Conservation (phyloP, 2,329 filamentous ascomycete species). For the Pseudogymnoascus sp. region DNA sequence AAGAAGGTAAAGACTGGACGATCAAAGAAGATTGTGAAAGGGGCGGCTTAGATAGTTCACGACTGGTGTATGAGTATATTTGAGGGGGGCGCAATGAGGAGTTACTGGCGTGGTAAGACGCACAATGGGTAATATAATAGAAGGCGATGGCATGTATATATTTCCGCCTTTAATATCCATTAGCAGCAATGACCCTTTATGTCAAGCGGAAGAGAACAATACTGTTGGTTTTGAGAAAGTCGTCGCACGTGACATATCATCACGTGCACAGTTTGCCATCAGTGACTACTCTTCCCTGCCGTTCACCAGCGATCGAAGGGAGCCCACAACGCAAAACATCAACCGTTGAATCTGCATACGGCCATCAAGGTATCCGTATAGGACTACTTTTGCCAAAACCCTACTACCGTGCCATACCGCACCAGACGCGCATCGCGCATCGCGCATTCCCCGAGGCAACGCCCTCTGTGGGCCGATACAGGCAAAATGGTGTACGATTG, state of each 20-base stretch:
- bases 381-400: constrained; percentile 2
- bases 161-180: neutral
- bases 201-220: neutral
- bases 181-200: neutral
- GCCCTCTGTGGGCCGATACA: neutral
- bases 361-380: constrained; percentile 8
- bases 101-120: neutral
- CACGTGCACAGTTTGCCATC: neutral
- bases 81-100: neutral
- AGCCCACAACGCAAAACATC: constrained; percentile 8
- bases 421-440: constrained; percentile 3
- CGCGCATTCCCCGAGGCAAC: constrained; percentile 5
- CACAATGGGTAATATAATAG: neutral
- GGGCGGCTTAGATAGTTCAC: neutral
- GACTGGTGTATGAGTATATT: neutral
- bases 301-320: constrained; percentile 9
- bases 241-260: neutral
- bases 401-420: neutral
- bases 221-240: neutral
- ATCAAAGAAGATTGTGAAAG: neutral
- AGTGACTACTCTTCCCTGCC: constrained; percentile 6
- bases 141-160: neutral
- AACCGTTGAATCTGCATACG: constrained; percentile 6
- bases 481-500: constrained; percentile 48
- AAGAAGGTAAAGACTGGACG: neutral